Base-by-base conservation (phyloP, 2,329 filamentous ascomycete genomes). In the Colletotrichum scovillei region DNA sequence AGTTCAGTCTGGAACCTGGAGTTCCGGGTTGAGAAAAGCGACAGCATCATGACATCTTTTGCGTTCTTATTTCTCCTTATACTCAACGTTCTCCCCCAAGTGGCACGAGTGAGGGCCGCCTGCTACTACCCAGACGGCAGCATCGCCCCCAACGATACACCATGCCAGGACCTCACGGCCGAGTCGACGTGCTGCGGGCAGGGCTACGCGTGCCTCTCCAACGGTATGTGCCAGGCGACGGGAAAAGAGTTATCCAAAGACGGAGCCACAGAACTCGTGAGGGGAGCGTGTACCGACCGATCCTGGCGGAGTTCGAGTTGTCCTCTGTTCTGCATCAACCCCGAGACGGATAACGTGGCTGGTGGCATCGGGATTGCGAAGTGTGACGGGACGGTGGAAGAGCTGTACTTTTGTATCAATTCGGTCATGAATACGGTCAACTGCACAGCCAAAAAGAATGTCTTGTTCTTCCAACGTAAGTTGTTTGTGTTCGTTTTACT, bases 181-280 rank as follows among this genome's bases (percentile, higher is more conserved):
- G 74, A 81, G 32, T 79, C 82, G 0, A 73, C 77, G 0, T 84
- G 82, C 74, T 84, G 82, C 69, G 80, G 80, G 2, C 77, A 78
- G n/a, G 81, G 80, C 8, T 83, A 80, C 58, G 82, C 81, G 1
- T 84, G 82, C 68, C 75, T 82, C 3, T 79, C 77, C 35, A 82
- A 82, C 72, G 76, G 76, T 30, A 75, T 84, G 5, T 84, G 82
- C 74, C 69, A 76, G 75, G 76, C 79, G 4, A 80, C 78, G 1
- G 79, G 74, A 0, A 63, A 76, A 6, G 76, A 78, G 65, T 53
- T 79, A 11, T 67, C 74, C 24, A 76, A 77, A 62, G 64, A 69
- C 0, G 76, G 76, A 5, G 76, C 78, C 6, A 72, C 74, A 3
- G 65, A 74, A 7, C 82, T 76, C 28, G 78, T 81, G 4, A 79